phyloP scores from a whole-genome alignment of 371 early-diverging fungal genomes.

The Phascolomyces articulosus region DNA sequence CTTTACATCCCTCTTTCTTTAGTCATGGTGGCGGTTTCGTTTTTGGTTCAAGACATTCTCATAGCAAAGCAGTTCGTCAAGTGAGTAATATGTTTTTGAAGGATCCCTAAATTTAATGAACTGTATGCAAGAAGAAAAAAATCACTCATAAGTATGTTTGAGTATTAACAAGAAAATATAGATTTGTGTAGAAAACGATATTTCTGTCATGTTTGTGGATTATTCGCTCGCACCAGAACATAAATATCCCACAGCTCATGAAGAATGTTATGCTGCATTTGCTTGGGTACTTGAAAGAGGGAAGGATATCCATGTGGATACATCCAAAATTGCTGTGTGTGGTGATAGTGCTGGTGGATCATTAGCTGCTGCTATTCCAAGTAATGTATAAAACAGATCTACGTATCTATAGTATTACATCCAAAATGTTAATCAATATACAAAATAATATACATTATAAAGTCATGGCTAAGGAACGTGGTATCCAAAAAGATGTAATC shows the following conservation, averaged over 20 bases:
- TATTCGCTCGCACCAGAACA: conserved; percentile 30
- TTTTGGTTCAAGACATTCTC: conserved; percentile 21
- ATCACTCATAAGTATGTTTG: too few species aligned
- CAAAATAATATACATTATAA: not conserved
- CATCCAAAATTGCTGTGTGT: conserved; percentile 15
- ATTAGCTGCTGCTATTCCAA: conserved; percentile 15
- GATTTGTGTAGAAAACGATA: not conserved
- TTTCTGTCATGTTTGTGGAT: conserved; percentile 26
- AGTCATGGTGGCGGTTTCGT: conserved; percentile 10
- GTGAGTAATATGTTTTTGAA: too few species aligned
- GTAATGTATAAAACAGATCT: not conserved
- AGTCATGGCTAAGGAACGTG: conserved; percentile 22
- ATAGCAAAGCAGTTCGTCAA: conserved; percentile 17
- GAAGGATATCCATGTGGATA: conserved; percentile 15
- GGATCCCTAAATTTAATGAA: too few species aligned
- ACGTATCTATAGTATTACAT: too few species aligned
- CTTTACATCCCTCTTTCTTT: too few species aligned
- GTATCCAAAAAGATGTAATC: not conserved
- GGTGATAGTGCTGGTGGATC: conserved; percentile 32
- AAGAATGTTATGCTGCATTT: conserved; percentile 34
- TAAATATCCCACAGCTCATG: conserved; percentile 27
- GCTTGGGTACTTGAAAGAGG: conserved; percentile 21
- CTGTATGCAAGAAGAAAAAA: too few species aligned
- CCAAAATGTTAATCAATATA: too few species aligned
- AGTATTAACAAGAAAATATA: not conserved